phyloP scores from a whole-genome alignment of 2,329 filamentous ascomycete species.

The Fusarium guadeloupense region DNA sequence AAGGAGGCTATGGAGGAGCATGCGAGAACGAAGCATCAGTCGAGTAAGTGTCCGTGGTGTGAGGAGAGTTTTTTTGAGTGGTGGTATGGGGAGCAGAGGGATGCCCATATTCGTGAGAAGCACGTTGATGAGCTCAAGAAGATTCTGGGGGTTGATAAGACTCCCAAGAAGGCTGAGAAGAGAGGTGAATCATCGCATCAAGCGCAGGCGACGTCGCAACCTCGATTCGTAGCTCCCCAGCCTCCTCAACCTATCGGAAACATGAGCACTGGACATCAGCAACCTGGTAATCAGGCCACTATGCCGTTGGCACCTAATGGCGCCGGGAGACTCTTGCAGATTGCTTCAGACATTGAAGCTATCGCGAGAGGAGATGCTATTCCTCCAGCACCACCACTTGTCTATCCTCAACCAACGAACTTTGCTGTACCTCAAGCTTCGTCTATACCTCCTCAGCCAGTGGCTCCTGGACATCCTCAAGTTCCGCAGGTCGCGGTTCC shows the following conservation, averaged over 20 bases:
- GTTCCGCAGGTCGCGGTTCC: background rate
- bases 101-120: slow-evolving; percentile 43
- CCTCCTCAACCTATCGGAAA: background rate
- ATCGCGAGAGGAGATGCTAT: background rate
- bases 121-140: slow-evolving; percentile 42
- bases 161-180: background rate
- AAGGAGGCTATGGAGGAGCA: slow-evolving; percentile 48
- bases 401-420: no score
- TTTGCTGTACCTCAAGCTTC: background rate
- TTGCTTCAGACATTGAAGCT: background rate
- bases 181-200: background rate
- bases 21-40: slow-evolving; percentile 47
- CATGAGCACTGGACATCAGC: background rate
- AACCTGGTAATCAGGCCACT: background rate
- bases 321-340: background rate
- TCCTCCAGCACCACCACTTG: background rate
- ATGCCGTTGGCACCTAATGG: background rate
- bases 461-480: no score
- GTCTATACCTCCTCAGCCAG: background rate
- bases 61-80: slow-evolving; percentile 44
- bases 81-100: slow-evolving; percentile 41
- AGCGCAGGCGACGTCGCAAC: background rate
- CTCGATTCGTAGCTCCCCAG: background rate
- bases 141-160: slow-evolving; percentile 5
- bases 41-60: slow-evolving; percentile 50